Conservation (phyloP, 2,329 filamentous ascomycete species). For the Exophiala alcalophila region DNA sequence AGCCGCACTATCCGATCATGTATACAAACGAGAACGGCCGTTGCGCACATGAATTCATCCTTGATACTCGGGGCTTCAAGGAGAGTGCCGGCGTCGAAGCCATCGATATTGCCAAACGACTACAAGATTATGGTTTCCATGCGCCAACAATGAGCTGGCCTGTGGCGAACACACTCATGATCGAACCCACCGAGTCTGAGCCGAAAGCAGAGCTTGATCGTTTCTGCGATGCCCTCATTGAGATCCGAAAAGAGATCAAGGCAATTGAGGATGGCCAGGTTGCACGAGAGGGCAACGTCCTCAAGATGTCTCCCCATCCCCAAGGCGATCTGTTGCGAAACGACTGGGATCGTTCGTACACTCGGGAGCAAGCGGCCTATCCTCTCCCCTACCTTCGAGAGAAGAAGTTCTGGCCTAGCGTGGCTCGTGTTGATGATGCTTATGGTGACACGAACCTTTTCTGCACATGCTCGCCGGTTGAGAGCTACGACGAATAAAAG, state of each 20-base stretch:
- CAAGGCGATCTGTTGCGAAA: conserved; percentile 72
- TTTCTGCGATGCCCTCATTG: conserved; percentile 85
- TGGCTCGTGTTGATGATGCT: conserved; percentile 83
- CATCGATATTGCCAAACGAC: conserved; percentile 91
- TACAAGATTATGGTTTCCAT: conserved; percentile 97
- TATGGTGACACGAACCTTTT: conserved; percentile 92
- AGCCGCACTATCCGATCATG: conserved; percentile 82
- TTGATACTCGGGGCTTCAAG: conserved; percentile 82
- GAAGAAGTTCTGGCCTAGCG: conserved; percentile 97
- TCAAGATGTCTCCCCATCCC: conserved; percentile 86
- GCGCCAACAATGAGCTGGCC: conserved; percentile 97
- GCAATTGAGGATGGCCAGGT: conserved; percentile 76
- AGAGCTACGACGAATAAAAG: conserved; percentile 43
- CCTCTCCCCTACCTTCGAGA: conserved; percentile 76
- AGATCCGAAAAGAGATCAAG: conserved; percentile 79
- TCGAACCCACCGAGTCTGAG: conserved; percentile 94
- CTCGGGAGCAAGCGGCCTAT: conserved; percentile 79
- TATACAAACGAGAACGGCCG: conserved; percentile 86
- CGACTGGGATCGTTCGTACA: conserved; percentile 81
- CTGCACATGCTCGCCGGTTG: conserved; percentile 87
- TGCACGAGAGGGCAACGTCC: conserved; percentile 73
- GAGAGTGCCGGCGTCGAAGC: conserved; percentile 80
- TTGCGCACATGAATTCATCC: conserved; percentile 96
- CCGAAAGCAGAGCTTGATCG: conserved; percentile 88
- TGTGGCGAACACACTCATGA: conserved; percentile 93